Conservation (phyloP, 2,329 filamentous ascomycete genomes). For the Graphilbum sp. region DNA sequence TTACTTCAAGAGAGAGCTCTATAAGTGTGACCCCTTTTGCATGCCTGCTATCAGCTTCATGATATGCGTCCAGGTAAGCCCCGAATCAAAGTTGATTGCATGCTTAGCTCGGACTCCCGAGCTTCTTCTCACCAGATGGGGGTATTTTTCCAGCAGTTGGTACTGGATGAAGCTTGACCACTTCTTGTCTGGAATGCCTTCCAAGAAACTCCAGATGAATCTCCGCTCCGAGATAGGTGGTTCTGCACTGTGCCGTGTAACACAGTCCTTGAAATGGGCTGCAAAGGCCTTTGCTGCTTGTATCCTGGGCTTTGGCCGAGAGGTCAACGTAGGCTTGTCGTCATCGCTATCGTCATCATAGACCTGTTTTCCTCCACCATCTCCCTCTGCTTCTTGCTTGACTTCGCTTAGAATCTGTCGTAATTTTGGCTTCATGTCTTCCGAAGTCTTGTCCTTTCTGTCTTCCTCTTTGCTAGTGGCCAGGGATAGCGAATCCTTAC, state of each 20-base stretch:
- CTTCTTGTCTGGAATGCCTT: slow-evolving; percentile 6
- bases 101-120: slow-evolving; percentile 7
- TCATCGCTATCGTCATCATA: too few species aligned
- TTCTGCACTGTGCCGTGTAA: background rate
- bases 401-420: too few species aligned
- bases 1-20: too few species aligned
- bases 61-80: slow-evolving; percentile 7
- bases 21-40: too few species aligned
- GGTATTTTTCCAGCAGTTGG: slow-evolving; percentile 5
- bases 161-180: slow-evolving; percentile 8
- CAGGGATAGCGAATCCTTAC: too few species aligned
- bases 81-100: slow-evolving; percentile 7
- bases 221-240: slow-evolving; percentile 9
- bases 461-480: too few species aligned
- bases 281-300: slow-evolving; percentile 3
- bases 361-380: background rate
- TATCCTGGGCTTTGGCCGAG: background rate
- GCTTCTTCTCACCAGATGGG: slow-evolving; percentile 4
- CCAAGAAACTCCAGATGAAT: slow-evolving; percentile 9
- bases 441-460: too few species aligned
- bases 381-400: too few species aligned
- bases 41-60: slow-evolving; percentile 4
- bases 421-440: too few species aligned
- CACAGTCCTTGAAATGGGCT: slow-evolving; percentile 2
- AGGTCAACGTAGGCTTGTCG: too few species aligned